Base-by-base conservation (phyloP, 257 asterid species). In the Gynochthodes officinalis region DNA sequence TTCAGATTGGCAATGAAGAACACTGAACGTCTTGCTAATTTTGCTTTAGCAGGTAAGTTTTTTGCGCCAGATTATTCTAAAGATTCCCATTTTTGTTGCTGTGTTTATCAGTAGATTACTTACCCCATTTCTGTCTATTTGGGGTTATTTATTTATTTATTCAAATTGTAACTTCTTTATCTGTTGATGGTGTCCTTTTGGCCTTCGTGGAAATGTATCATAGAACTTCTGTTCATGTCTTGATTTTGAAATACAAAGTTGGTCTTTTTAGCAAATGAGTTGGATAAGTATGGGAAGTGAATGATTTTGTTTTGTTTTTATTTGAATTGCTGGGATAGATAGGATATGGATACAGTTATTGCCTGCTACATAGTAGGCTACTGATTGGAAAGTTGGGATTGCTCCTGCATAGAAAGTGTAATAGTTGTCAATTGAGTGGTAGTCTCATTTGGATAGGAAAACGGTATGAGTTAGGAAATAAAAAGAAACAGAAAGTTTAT, bases 1-100 rank as follows among this genome's bases (percentile, higher is more conserved):
- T 44, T 15, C 7, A 28, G 60, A 57, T 57, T 57, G 35, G 14
- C 32, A 19, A 84, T 84, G 86, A 81, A 76, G 84, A 81, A 71
- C 46, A 28, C 42, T 5, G 88, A 84, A 73, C 82, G 88, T 62
- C 72, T 84, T 2, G 86, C 84, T 11, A 84, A 76, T 81, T 69
- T 81, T 74, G 88, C 82, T 75, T 70, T 84, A 62, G 81, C 83
- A 61, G 88, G 86, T 81, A 48, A 42, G 63, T 42, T 74, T 35
- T 19, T 21, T 25, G 0, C 43, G 2, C 11, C 44, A 1, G 33
- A 25, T 58, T 28, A 9, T 50, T 76, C 27, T 10, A 15, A 63
- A 27, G 25, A 14, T 39, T 33, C 6, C 4, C 14, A 2, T 44
- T 40, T 50, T 76, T 3, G 37, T 1, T 50, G 19, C 16, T 8